These are phyloP conservation scores for Sugiyamaella chiloensis DNA, from an alignment of 805 yeast genomes.

Conservation along the genomic window DNA sequence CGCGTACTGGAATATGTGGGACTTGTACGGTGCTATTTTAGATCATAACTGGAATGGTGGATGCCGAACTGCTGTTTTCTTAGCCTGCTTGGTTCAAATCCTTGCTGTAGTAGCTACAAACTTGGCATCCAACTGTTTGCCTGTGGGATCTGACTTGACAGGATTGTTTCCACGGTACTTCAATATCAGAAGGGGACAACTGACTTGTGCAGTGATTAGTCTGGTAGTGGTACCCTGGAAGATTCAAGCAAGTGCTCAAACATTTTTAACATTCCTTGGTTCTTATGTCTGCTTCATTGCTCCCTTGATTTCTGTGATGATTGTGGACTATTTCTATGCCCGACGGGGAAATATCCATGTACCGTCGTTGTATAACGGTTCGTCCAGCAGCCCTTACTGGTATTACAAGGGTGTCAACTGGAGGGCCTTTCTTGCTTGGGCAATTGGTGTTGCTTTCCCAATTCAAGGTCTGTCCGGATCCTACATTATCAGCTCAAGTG, in stretches of 20 bases:
- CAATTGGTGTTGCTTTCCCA: conserved; percentile 13
- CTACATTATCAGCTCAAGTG: background rate
- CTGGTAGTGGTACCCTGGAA: conserved; percentile 19
- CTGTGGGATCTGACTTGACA: conserved; percentile 49
- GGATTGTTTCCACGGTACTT: conserved; percentile 46
- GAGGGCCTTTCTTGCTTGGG: conserved; percentile 16
- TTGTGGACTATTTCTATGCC: conserved; percentile 19
- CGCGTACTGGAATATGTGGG: conserved; percentile 24
- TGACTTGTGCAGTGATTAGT: background rate
- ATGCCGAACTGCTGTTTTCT: conserved; percentile 1
- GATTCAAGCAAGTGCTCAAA: conserved; percentile 14
- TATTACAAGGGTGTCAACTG: conserved; percentile 16
- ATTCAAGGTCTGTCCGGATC: conserved; percentile 1
- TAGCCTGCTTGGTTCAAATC: background rate
- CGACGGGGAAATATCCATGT: conserved; percentile 10
- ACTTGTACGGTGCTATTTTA: background rate
- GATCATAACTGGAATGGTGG: conserved; percentile 2
- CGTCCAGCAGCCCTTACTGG: conserved; percentile 13
- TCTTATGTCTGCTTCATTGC: conserved; percentile 21
- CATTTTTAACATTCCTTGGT: conserved; percentile 17
- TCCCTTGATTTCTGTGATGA: conserved; percentile 15
- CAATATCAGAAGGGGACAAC: conserved; percentile 38
- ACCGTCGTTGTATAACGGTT: conserved; percentile 13
- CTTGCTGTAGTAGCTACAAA: background rate
- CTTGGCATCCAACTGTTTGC: conserved; percentile 25